Evolutionary conservation across 768 basidiomycete species (phyloP).

Genomic region (Calocera cornea): DNA sequence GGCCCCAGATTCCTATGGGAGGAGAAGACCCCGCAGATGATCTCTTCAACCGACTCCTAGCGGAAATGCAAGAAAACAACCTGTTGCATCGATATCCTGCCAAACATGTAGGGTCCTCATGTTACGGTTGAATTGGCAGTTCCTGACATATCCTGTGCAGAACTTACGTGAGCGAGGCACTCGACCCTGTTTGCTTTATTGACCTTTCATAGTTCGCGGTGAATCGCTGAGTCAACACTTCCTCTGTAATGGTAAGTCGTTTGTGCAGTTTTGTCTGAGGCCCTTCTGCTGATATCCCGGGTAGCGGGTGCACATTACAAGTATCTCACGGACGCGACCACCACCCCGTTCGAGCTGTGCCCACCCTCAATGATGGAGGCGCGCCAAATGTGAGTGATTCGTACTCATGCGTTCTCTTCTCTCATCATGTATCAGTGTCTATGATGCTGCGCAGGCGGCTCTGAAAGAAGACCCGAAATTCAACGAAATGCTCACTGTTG

Average conservation of each 20-base stretch:
- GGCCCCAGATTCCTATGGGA: background rate
- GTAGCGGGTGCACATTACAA: background rate
- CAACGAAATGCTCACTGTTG: background rate
- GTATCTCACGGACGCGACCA: background rate
- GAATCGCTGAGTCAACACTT: background rate
- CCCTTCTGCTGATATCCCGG: background rate
- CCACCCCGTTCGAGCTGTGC: background rate
- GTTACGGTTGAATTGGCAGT: background rate
- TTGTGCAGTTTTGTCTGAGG: background rate
- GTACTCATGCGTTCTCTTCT: background rate
- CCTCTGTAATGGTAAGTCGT: background rate
- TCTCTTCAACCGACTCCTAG: background rate
- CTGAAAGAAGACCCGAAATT: background rate
- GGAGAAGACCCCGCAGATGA: background rate
- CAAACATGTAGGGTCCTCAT: background rate
- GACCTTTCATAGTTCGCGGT: background rate
- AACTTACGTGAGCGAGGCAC: background rate
- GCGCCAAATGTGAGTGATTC: background rate
- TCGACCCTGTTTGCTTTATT: background rate
- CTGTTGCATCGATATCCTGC: background rate
- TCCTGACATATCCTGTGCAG: background rate
- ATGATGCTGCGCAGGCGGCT: background rate
- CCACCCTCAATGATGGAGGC: background rate
- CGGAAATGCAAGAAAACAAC: background rate
- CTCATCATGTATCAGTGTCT: background rate